Conservation (phyloP, 1,139 yeast genomes). For the Diutina mesorugosa region DNA sequence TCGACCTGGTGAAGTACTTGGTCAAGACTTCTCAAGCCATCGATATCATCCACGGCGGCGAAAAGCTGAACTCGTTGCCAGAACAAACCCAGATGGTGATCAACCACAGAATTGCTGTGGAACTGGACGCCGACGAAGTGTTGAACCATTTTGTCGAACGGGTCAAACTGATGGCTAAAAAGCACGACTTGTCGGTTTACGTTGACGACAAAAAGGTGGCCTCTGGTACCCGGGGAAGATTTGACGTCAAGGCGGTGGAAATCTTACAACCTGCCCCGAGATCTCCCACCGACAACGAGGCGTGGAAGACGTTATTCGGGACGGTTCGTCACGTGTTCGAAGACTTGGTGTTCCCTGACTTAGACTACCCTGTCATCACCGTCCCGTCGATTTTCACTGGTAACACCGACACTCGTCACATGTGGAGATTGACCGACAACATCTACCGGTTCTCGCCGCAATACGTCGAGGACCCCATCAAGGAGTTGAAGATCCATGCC, state of each 20-base stretch:
- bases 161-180: constrained; percentile 26
- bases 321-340: constrained; percentile 44
- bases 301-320: constrained; percentile 46
- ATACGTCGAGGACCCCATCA: constrained; percentile 6
- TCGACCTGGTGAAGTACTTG: constrained; percentile 21
- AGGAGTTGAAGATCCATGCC: constrained; percentile 30
- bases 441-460: constrained; percentile 50
- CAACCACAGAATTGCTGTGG: constrained; percentile 49
- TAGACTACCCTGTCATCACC: constrained; percentile 14
- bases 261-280: constrained; percentile 48
- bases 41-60: constrained; percentile 61
- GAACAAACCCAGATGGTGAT: constrained; percentile 45
- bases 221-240: constrained; percentile 31
- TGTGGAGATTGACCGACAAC: constrained; percentile 62
- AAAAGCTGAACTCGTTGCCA: constrained; percentile 63
- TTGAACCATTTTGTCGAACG: constrained; percentile 23
- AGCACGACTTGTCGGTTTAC: constrained; percentile 32
- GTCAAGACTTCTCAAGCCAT: constrained; percentile 56
- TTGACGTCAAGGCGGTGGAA: constrained; percentile 21
- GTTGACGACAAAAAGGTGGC: constrained; percentile 5
- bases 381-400: constrained; percentile 25
- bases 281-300: constrained; percentile 31
- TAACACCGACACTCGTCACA: constrained; percentile 48
- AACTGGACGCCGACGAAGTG: constrained; percentile 29
- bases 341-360: constrained; percentile 23